Base-by-base conservation (phyloP, 768 basidiomycete species). In the Kwoniella botswanensis region DNA sequence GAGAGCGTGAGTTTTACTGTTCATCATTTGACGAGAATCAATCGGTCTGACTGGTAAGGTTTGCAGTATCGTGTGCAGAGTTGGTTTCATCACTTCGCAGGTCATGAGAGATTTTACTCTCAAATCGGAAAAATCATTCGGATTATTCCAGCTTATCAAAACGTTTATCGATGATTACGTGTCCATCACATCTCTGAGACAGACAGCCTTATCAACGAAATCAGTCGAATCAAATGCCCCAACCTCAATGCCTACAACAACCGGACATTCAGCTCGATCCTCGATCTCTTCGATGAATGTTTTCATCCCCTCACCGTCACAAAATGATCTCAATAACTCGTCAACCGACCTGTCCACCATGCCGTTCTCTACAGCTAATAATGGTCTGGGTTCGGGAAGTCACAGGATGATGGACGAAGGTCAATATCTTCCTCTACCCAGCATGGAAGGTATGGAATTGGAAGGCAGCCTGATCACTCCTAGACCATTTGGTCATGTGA, bases 161-260 rank as follows among this genome's bases (percentile, higher is more conserved):
- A 79, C 78, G 18, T 81, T 75, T 74, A 72, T 79, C 43, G 78
- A 81, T 71, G 80, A 81, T 67, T 78, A 69, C 61, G 67, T 78
- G 41, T 56, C 72, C n/a, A 67, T 81, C 61, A 55, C 64, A 35
- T 55, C 65, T 13, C 41, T 77, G 10, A 72, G 78, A 21, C 72
- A 71, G 44, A 70, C 72, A 2, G 71, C 70, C 11, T 59, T 76
- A 7, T 71, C 70, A 10, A 46, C 63, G 24, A n/a, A 54, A 10
- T 53, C 54, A 10, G 67, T 73, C 60, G 63, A 57, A 63, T 46
- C 52, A 10, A 24, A 18, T 26, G 42, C 17, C 13, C 44, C 44
- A 10, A 59, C 13, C 21, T 46, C 18, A 44, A 65, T 26, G 42
- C 41, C 54, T 56, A 52, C 22, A n/a, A 52, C 62, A 10, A 52